Conservation (phyloP, 805 yeast genomes). For the Starmerella roubikii region DNA sequence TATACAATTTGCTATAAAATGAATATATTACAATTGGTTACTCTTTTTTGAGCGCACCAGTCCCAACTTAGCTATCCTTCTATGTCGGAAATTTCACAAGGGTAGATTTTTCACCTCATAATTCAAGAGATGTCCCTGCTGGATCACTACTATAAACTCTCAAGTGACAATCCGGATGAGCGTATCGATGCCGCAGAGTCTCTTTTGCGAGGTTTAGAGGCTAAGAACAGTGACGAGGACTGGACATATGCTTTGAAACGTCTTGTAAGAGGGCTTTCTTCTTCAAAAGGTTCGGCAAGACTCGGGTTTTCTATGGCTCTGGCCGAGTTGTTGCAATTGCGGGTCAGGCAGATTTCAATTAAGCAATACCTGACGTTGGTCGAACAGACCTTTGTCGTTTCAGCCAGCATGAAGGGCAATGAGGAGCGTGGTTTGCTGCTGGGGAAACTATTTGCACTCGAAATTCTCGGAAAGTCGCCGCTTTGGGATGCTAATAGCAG, state of each 20-base stretch:
- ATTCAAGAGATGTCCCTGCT: slow-evolving; percentile 21
- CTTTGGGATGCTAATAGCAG: slow-evolving; percentile 20
- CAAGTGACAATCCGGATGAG: slow-evolving; percentile 62
- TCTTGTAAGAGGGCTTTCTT: slow-evolving; percentile 64
- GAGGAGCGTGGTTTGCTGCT: slow-evolving; percentile 69
- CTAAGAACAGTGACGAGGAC: slow-evolving; percentile 33
- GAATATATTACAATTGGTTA: no score
- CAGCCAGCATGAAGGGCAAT: slow-evolving; percentile 50
- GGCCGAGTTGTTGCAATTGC: slow-evolving; percentile 38
- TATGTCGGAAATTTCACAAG: no score
- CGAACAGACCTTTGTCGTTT: slow-evolving; percentile 28
- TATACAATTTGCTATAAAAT: no score
- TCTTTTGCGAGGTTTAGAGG: slow-evolving; percentile 45
- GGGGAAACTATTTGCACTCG: slow-evolving; percentile 76
- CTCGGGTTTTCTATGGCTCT: slow-evolving; percentile 81
- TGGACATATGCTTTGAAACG: slow-evolving; percentile 75
- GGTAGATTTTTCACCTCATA: no score
- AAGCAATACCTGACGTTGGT: slow-evolving; percentile 29
- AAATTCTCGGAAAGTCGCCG: slow-evolving; percentile 50
- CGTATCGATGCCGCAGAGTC: slow-evolving; percentile 58
- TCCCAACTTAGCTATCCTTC: no score
- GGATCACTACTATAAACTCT: slow-evolving; percentile 64
- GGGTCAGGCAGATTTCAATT: slow-evolving; percentile 28
- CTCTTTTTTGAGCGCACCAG: no score
- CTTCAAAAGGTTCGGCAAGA: slow-evolving; percentile 72